Conservation (phyloP, 768 basidiomycete genomes). For the Clitopilus hobsonii region DNA sequence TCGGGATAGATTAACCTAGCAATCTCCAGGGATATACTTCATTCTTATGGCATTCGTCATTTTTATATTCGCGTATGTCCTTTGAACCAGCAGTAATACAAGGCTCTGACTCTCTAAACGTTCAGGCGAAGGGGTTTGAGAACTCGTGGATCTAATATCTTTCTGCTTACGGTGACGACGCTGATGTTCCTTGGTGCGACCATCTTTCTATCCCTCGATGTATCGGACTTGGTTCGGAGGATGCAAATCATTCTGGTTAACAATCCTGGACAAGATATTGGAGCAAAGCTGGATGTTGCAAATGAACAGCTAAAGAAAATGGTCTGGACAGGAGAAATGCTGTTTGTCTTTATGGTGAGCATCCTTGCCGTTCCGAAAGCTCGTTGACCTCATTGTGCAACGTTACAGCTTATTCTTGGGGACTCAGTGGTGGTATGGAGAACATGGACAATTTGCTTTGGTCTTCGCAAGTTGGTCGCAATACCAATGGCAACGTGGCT, state of each 20-base stretch:
- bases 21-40: conserved; percentile 12
- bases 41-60: conserved; percentile 12
- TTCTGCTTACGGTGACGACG: conserved; percentile 16
- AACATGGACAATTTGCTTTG: conserved; percentile 19
- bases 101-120: too few relatives aligned
- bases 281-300: conserved; percentile 15
- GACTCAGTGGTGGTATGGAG: conserved; percentile 27
- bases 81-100: too few relatives aligned
- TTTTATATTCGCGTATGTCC: conserved; percentile 10
- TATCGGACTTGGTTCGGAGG: conserved; percentile 20
- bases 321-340: conserved; percentile 24
- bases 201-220: conserved; percentile 20
- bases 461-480: conserved; percentile 12
- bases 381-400: background rate
- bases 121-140: conserved; percentile 14
- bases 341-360: conserved; percentile 24
- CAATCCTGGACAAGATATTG: conserved; percentile 12
- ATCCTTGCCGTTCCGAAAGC: background rate
- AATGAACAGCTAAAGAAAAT: conserved; percentile 16
- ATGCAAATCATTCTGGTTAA: conserved; percentile 21
- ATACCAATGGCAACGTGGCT: conserved; percentile 20
- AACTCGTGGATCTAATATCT: conserved; percentile 12
- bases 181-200: conserved; percentile 23
- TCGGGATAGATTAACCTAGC: background rate
- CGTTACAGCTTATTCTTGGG: conserved; percentile 19